Evolutionary conservation across 139 green algal species (phyloP), one percentile per base, ranked within the genome.

Genomic region (Chlorella sorokiniana): DNA sequence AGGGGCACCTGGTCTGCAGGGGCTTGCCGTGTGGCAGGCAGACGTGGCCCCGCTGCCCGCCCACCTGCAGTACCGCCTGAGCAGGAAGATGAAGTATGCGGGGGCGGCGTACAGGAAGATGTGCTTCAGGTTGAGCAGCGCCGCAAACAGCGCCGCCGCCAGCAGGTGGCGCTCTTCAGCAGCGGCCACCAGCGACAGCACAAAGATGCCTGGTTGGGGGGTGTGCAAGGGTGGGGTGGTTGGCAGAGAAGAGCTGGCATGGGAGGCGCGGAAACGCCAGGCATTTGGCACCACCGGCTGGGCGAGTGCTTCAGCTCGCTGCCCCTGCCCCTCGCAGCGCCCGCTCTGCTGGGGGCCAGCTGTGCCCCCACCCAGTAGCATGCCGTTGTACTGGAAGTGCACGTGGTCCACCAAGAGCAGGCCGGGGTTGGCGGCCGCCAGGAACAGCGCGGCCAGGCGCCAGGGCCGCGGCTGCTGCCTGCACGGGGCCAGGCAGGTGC

Each of bases 381-480:
- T 56, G 38, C 96, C 94, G 86, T 99, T 99, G 92, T 99, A 99
- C 88, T 99, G 96, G 78, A 99, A 99, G 85, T 99, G 96, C 29
- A 99, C 90, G 91, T 99, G 95, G 85, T 99, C 96, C 70, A 99
- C 94, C 76, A 98, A 88, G 20, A 99, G 77, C 44, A 99, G 90
- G 0, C 92, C 96, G 1, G 93, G 90, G 76, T 93, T 92, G 27
- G 68, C 67, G 0, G 88, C 68, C 10, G 95, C 78, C 78, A 85
- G 69, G 84, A 94, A 83, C 69, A 89, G 68, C 27, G 77, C 80
- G 11, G 54, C 65, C 27, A 75, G 41, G 63, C 75, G 75, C 75
- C 31, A 25, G 37, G 42, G 40, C 1, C 38, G 61, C 18, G 69
- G 48, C 33, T 56, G 54, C 0, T 20, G 45, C 45, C 63, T 76